These are phyloP conservation scores for Penicillium sp. DNA, from an alignment of 2,329 filamentous ascomycete species.

Conservation along the genomic window DNA sequence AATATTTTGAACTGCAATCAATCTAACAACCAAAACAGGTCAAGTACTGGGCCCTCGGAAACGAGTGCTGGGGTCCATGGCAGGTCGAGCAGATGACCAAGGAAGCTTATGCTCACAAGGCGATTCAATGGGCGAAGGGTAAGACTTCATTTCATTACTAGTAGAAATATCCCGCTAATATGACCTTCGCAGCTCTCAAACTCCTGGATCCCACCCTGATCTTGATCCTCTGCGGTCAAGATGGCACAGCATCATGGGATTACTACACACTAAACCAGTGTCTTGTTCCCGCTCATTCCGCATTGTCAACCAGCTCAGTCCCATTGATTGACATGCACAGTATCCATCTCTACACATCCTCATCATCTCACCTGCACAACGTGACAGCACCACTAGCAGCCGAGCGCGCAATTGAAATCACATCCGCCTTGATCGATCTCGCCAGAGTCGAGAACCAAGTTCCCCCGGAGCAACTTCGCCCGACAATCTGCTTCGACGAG, in stretches of 20 bases:
- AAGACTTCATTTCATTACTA: neutral
- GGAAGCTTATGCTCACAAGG: constrained; percentile 59
- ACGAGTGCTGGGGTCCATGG: constrained; percentile 65
- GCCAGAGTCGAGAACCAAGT: constrained; percentile 65
- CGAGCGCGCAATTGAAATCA: constrained; percentile 71
- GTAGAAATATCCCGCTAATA: constrained; percentile 1
- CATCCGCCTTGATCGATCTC: constrained; percentile 68
- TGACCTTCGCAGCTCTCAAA: constrained; percentile 35
- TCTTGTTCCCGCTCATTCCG: constrained; percentile 50
- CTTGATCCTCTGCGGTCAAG: constrained; percentile 73
- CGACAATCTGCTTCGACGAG: constrained; percentile 78
- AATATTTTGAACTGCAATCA: neutral
- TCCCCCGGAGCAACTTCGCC: constrained; percentile 58
- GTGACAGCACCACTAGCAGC: constrained; percentile 66
- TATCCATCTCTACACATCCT: constrained; percentile 75
- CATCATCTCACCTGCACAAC: constrained; percentile 54
- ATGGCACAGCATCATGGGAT: constrained; percentile 70
- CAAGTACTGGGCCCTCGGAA: constrained; percentile 84
- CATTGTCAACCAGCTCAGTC: constrained; percentile 41
- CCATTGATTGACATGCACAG: constrained; percentile 73
- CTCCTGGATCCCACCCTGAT: constrained; percentile 62
- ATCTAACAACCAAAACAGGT: constrained; percentile 40
- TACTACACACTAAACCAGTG: constrained; percentile 70
- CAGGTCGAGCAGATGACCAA: constrained; percentile 61
- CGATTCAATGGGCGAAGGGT: constrained; percentile 60